Evolutionary conservation across 306 rosid species (phyloP), one percentile per base, ranked within the genome.

Genomic region (Pterocarpus macrocarpus): DNA sequence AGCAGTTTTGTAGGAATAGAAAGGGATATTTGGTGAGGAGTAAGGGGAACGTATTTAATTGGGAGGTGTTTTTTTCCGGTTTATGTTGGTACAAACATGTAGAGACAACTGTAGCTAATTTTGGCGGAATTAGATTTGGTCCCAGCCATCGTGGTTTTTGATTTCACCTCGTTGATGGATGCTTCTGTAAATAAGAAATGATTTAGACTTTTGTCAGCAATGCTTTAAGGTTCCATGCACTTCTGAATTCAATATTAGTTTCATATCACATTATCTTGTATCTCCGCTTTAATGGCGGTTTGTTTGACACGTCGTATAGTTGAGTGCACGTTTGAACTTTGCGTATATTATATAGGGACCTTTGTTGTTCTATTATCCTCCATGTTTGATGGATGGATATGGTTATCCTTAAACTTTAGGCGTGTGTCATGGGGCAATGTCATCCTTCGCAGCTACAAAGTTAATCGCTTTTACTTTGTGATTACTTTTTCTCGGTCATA

Each of bases 1-100:
- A 50, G 78, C 92, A 85, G 84, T 92, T 92, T 92, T 91, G 95
- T 80, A 85, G 91, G 87, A 80, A 56, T 85, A 83, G 85, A 80
- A 82, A 47, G 82, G 82, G 80, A 41, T 73, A 64, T 7, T 77
- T 58, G 76, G 41, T 75, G 81, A 77, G 45, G 45, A 28, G 56
- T 50, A 64, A 10, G 61, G 41, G 84, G 62, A 83, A 50, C 50
- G 59, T 62, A 77, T 62, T 69, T 74, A 71, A 81, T 71, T 77
- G 44, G 36, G 77, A 41, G 78, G 43, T 52, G 64, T 49, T 38
- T 6, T 59, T 64, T 11, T 63, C 13, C 62, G 71, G 45, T 44
- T 70, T 73, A 15, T 22, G 62, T 47, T 75, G 79, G 47, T 50
- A 30, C 28, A 22, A 22, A 22, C 59, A 15, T 69, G 52, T 32